Base-by-base conservation (phyloP, 2,329 filamentous ascomycete species). In the Sporothrix pallida region DNA sequence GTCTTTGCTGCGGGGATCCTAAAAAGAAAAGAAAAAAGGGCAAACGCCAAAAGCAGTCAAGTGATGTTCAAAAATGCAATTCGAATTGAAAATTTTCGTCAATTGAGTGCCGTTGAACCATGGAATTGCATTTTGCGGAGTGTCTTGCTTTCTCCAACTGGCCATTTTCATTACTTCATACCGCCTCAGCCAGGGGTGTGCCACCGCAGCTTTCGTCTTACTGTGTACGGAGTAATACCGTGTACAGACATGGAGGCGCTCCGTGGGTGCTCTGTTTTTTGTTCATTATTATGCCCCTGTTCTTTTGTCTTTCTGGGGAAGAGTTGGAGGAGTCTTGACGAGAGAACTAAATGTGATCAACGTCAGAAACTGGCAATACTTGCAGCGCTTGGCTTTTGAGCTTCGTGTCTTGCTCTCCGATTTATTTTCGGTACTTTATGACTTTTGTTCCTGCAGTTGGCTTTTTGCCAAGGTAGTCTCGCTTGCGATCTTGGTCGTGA, bases 101-200 rank as follows among this genome's bases (percentile, higher is more conserved):
- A 46, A 15, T 46, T 46, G 37, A 37, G 56, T 46, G 37, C 17
- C 37, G 26, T 60, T 37, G 13, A 60, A 60, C 26, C n/a, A n/a
- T 65, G n/a, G n/a, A 10, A 20, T 20, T 13, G 42, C 20, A 10
- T 13, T 23, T 65, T 46, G 60, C 42, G 60, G n/a, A 46, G 8
- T 31, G 44, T 68, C 9, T 50, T 50, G 44, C 44, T 26, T 56
- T 46, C 31, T 58, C 67, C 67, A 44, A 70, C 31, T 58, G 67
- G 68, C 37, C 52, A 54, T 70, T 70, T 70, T 20, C 52, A 70
- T 70, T 70, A 70, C 68, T 70, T 70, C 68, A 70, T 70, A 70
- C 68, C 68, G 68, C 52, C 31, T 15, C 13, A 23, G 9, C 13
- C 13, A 17, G 68, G 67, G 67, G 48, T 26, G 48, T 56, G 48